Percentiles rank a stretch among this genome's conserved stretches.
phyloP scores from a whole-genome alignment of 768 basidiomycete genomes.

The Termitomyces sp. region DNA sequence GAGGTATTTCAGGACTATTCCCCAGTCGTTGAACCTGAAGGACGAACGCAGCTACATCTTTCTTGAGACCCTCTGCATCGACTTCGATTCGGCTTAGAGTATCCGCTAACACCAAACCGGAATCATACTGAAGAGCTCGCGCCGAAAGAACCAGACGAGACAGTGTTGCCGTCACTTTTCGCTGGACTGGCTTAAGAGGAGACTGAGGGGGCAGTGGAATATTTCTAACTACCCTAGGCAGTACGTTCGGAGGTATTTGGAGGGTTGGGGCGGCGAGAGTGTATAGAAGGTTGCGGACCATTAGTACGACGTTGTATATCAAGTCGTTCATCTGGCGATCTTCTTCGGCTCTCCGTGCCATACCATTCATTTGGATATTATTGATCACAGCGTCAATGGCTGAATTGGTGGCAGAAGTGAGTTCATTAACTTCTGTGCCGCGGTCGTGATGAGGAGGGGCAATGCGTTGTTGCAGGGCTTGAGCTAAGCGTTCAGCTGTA shows the following conservation, averaged over 20 bases:
- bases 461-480: constrained; percentile 58
- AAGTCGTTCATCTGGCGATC: constrained; percentile 58
- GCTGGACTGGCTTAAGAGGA: constrained; percentile 73
- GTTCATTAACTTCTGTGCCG: constrained; percentile 39
- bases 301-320: constrained; percentile 59
- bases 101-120: constrained; percentile 56
- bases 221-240: constrained; percentile 48
- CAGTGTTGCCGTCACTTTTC: constrained; percentile 85
- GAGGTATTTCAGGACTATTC: constrained; percentile 25
- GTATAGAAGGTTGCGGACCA: constrained; percentile 78
- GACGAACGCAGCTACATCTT: constrained; percentile 66
- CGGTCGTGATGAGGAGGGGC: constrained; percentile 54
- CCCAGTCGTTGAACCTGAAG: constrained; percentile 64
- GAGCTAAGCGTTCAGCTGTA: constrained; percentile 64
- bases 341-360: constrained; percentile 49
- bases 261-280: constrained; percentile 55
- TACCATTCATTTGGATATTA: constrained; percentile 47
- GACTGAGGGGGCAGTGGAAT: constrained; percentile 45
- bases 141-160: constrained; percentile 88
- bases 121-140: constrained; percentile 85
- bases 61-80: constrained; percentile 74
- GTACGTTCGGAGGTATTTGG: constrained; percentile 55
- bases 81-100: constrained; percentile 69
- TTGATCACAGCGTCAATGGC: constrained; percentile 63
- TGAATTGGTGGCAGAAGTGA: constrained; percentile 54